A percentile compares a stretch with the other conserved stretches of the same genome.
Conservation (phyloP, 352 stramenopile species). For the Phytophthora gonapodyides region DNA sequence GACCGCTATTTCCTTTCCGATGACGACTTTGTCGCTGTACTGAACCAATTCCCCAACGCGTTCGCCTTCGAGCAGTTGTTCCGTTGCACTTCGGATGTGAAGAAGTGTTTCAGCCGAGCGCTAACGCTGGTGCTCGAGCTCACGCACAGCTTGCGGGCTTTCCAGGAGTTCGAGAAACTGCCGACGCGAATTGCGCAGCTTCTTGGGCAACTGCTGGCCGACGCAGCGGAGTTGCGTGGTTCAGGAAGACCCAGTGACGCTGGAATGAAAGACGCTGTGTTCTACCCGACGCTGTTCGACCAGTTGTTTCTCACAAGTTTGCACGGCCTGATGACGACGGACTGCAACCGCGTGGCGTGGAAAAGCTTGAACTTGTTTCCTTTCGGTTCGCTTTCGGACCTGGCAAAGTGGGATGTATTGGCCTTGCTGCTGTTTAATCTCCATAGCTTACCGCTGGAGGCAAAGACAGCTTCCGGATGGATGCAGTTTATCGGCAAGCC, state of each 20-base stretch:
- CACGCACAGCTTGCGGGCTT: slow-evolving; percentile 64
- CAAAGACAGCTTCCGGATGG: slow-evolving; percentile 67
- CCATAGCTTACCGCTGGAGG: slow-evolving; percentile 55
- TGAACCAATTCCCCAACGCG: slow-evolving; percentile 87
- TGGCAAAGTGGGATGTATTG: slow-evolving; percentile 85
- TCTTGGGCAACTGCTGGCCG: slow-evolving; percentile 62
- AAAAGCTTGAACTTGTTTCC: slow-evolving; percentile 69
- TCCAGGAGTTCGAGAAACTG: slow-evolving; percentile 86
- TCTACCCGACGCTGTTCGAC: slow-evolving; percentile 84
- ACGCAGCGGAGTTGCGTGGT: slow-evolving; percentile 58
- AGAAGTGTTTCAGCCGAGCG: slow-evolving; percentile 80
- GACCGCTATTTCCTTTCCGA: slow-evolving; percentile 84
- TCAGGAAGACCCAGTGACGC: slow-evolving; percentile 26
- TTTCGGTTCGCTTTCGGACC: slow-evolving; percentile 70
- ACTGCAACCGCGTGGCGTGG: slow-evolving; percentile 85
- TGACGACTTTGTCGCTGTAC: slow-evolving; percentile 81
- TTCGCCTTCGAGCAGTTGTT: slow-evolving; percentile 85
- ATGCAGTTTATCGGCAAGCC: slow-evolving; percentile 64
- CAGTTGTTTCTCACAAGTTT: slow-evolving; percentile 85
- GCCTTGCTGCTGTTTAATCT: slow-evolving; percentile 78
- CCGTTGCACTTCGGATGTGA: slow-evolving; percentile 65
- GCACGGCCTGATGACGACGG: slow-evolving; percentile 65
- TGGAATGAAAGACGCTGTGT: slow-evolving; percentile 37
- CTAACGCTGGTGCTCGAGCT: slow-evolving; percentile 79
- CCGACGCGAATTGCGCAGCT: slow-evolving; percentile 71